Evolutionary conservation across 2,329 filamentous ascomycete genomes (phyloP).

Genomic region (Colletotrichum spaethianum): DNA sequence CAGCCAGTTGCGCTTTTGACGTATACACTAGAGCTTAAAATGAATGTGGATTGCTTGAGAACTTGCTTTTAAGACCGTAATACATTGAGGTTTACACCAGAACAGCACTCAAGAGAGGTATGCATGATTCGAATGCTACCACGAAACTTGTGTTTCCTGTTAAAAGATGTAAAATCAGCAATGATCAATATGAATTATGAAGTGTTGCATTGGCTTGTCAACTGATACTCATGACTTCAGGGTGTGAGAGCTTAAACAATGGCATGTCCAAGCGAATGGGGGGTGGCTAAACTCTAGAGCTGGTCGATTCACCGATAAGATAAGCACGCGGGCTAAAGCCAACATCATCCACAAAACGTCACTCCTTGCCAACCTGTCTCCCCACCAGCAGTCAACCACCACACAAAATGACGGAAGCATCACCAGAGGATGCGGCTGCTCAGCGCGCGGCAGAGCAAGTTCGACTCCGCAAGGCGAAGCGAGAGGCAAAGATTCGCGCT

Average conservation of each 20-base stretch:
- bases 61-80: background rate
- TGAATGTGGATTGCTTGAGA: conserved; percentile 6
- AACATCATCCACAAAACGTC: conserved; percentile 38
- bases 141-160: background rate
- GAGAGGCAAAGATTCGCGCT: conserved; percentile 83
- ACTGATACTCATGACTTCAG: background rate
- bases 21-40: conserved; percentile 40
- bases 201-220: background rate
- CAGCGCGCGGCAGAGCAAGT: conserved; percentile 75
- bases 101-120: background rate
- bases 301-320: conserved; percentile 40
- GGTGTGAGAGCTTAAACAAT: background rate
- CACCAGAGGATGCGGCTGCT: conserved; percentile 63
- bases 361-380: conserved; percentile 16
- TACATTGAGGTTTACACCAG: background rate
- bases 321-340: conserved; percentile 29
- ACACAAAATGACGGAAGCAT: conserved; percentile 57
- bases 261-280: background rate
- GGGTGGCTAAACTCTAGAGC: background rate
- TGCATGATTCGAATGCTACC: background rate
- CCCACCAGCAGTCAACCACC: conserved; percentile 14
- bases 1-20: conserved; percentile 37
- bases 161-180: background rate
- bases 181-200: no score
- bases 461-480: conserved; percentile 82